Conservation (phyloP, 2,329 filamentous ascomycete species). For the Whalleya microplaca region DNA sequence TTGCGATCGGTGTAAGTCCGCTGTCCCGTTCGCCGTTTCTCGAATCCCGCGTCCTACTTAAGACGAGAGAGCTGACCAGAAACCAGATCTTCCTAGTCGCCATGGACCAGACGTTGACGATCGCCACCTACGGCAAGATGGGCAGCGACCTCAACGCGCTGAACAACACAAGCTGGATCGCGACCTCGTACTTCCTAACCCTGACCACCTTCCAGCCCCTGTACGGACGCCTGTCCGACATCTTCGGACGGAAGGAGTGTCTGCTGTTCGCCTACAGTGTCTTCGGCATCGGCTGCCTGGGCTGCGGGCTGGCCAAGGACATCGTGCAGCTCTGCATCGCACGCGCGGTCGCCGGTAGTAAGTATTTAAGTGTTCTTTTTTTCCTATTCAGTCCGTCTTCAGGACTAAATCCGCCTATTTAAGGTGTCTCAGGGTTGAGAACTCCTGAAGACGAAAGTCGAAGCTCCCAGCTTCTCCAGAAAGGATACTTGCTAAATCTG, state of each 20-base stretch:
- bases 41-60: not conserved
- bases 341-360: constrained; percentile 42
- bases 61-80: not conserved
- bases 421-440: too few relatives aligned
- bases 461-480: too few relatives aligned
- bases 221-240: constrained; percentile 50
- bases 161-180: constrained; percentile 63
- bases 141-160: constrained; percentile 75
- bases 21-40: not conserved
- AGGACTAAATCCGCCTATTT: too few relatives aligned
- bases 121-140: constrained; percentile 78
- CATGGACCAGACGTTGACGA: constrained; percentile 76
- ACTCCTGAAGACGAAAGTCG: too few relatives aligned
- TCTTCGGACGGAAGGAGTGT: constrained; percentile 51
- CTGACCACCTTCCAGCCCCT: constrained; percentile 50
- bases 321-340: constrained; percentile 51
- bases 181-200: constrained; percentile 36
- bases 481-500: too few relatives aligned
- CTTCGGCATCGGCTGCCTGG: constrained; percentile 52
- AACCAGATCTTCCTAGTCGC: constrained; percentile 70
- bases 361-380: too few relatives aligned
- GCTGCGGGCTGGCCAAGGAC: constrained; percentile 47
- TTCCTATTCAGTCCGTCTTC: too few relatives aligned
- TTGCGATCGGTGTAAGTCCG: constrained; percentile 32
- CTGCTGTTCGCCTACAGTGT: constrained; percentile 45